A percentile compares a stretch with the other conserved stretches of the same genome.
phyloP scores from a whole-genome alignment of 192 early-diverging fungal species.

The Funneliformis mosseae region DNA sequence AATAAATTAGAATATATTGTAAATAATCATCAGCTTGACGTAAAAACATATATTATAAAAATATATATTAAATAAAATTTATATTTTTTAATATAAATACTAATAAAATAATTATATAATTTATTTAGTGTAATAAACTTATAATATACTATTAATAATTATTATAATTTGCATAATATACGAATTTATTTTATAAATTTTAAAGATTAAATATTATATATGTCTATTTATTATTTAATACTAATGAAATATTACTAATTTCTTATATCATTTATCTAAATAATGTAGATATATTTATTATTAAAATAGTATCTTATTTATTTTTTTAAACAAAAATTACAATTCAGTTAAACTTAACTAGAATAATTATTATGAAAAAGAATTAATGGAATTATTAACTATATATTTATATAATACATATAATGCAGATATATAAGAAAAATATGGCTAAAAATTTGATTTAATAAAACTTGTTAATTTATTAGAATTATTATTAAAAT shows the following conservation, averaged over 20 bases:
- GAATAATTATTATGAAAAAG: background rate
- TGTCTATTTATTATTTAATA: constrained; percentile 1
- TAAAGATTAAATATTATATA: background rate
- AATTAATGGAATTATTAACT: background rate
- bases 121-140: background rate
- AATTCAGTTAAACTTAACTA: background rate
- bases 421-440: background rate
- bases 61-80: too few relatives aligned
- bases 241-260: background rate
- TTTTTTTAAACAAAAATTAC: background rate
- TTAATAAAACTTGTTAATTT: background rate
- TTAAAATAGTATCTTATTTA: background rate
- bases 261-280: background rate
- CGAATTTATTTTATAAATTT: background rate
- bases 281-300: background rate
- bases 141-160: constrained; percentile 3
- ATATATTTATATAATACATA: constrained; percentile 20
- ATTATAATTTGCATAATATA: background rate
- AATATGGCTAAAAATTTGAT: background rate
- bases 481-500: background rate
- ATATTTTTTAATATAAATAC: too few relatives aligned
- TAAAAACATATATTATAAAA: too few relatives aligned
- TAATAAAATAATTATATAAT: too few relatives aligned
- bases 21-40: too few relatives aligned
- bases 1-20: background rate